A percentile compares a stretch with the other conserved stretches of the same genome.
Evolutionary conservation across 2,329 filamentous ascomycete genomes (phyloP).

Genomic region (Scedosporium apiospermum): DNA sequence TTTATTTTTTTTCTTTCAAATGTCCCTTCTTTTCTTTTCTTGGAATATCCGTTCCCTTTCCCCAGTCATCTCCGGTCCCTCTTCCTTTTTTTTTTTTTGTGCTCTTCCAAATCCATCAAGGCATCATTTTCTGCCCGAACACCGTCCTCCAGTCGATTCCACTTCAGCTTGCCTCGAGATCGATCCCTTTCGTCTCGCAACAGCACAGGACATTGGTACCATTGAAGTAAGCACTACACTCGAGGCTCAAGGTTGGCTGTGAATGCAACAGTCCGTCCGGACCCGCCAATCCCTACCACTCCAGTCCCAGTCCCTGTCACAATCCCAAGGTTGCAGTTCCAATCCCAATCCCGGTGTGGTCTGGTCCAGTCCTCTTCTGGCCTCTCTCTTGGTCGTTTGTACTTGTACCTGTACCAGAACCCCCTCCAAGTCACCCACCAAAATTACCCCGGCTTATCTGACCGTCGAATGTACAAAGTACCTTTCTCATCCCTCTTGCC

Average conservation of each 20-base stretch:
- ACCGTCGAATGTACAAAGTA: no score
- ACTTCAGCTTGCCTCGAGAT: no score
- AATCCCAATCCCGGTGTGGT: background rate
- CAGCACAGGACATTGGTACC: no score
- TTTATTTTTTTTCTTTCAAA: background rate
- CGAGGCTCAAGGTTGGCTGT: background rate
- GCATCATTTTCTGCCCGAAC: no score
- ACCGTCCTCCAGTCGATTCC: no score
- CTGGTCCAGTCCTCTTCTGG: background rate
- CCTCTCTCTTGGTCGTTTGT: background rate
- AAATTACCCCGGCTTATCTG: background rate
- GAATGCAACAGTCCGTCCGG: no score
- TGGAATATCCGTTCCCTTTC: background rate
- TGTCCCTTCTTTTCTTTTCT: constrained; percentile 6
- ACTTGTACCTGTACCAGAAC: background rate
- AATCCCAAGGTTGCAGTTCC: background rate
- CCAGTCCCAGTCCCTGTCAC: background rate
- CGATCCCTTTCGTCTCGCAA: no score
- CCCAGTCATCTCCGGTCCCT: background rate
- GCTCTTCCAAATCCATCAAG: background rate
- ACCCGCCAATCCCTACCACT: background rate
- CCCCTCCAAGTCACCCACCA: constrained; percentile 1
- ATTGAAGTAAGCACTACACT: no score
- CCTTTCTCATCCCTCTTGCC: no score
- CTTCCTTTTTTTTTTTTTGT: background rate